Evolutionary conservation across 371 early-diverging fungal genomes (phyloP).

Genomic region (Saksenaea oblongispora): DNA sequence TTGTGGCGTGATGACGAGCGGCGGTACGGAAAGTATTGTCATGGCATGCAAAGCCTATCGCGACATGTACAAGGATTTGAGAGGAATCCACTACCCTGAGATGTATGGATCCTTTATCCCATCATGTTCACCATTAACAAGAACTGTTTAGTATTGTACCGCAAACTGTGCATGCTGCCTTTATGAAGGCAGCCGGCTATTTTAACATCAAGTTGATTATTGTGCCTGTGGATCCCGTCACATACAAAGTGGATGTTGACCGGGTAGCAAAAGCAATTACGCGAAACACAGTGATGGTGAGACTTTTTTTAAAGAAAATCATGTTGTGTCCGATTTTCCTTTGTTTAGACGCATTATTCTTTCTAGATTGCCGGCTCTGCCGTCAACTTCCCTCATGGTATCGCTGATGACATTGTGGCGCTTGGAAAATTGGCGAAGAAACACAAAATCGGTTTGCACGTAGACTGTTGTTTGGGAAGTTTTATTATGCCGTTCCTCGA

Average conservation of each 20-base stretch:
- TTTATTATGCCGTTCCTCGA: conserved; percentile 94
- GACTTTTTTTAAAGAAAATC: not conserved
- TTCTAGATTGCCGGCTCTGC: conserved; percentile 85
- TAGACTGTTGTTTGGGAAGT: conserved; percentile 97
- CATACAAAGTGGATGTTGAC: conserved; percentile 75
- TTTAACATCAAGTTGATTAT: conserved; percentile 87
- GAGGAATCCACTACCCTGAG: conserved; percentile 87
- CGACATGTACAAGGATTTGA: conserved; percentile 69
- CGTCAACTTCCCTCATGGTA: conserved; percentile 93
- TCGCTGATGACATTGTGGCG: conserved; percentile 87
- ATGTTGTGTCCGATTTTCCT: not conserved
- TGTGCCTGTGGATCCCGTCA: conserved; percentile 81
- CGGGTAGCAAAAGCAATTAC: conserved; percentile 81
- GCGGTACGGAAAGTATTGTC: conserved; percentile 93
- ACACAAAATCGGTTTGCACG: conserved; percentile 86
- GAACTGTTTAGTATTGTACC: conserved; percentile 72
- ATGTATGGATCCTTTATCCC: conserved; percentile 58
- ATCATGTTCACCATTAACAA: not conserved
- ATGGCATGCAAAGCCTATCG: conserved; percentile 93
- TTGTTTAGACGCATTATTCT: too few relatives aligned
- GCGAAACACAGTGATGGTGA: conserved; percentile 86
- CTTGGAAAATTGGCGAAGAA: conserved; percentile 82
- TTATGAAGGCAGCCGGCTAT: conserved; percentile 93
- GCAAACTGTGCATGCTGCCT: conserved; percentile 91
- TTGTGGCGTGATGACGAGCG: conserved; percentile 89